Conservation (phyloP, 1,284 basidiomycete genomes). For the Uromyces viciae-fabae region DNA sequence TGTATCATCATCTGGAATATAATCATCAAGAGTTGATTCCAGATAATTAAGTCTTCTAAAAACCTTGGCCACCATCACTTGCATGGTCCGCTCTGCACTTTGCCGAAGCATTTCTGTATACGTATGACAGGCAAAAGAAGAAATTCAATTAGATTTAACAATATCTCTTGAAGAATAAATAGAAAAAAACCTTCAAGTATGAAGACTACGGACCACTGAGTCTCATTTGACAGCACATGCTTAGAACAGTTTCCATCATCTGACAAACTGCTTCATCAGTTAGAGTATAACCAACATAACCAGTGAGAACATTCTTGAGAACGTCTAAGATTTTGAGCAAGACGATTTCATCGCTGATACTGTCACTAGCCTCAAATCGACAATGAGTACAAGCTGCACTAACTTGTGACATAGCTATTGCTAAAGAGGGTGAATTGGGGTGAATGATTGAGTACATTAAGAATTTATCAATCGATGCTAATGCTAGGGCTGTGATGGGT, state of each 20-base stretch:
- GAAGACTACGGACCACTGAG: constrained; percentile 68
- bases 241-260: constrained; percentile 95
- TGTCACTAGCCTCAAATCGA: constrained; percentile 95
- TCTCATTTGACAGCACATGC: constrained; percentile 94
- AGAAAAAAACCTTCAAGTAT: neutral
- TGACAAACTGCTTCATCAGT: constrained; percentile 95
- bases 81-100: constrained; percentile 92
- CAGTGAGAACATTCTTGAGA: constrained; percentile 77
- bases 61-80: constrained; percentile 74
- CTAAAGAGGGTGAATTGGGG: constrained; percentile 57
- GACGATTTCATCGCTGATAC: constrained; percentile 91
- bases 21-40: constrained; percentile 44
- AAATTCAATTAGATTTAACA: too few relatives aligned
- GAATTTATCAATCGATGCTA: constrained; percentile 81
- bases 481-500: constrained; percentile 83
- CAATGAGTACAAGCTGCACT: constrained; percentile 88
- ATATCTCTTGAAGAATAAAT: neutral
- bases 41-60: constrained; percentile 68
- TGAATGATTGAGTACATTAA: constrained; percentile 72
- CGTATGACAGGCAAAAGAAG: too few relatives aligned
- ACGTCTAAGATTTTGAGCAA: constrained; percentile 85
- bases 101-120: constrained; percentile 77
- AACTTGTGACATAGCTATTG: constrained; percentile 70
- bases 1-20: constrained; percentile 28
- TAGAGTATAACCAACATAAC: constrained; percentile 64